Percentiles rank a stretch among this genome's conserved stretches.
Evolutionary conservation across 2,329 filamentous ascomycete genomes (phyloP).

Genomic region (Aurifilum marmelostoma): DNA sequence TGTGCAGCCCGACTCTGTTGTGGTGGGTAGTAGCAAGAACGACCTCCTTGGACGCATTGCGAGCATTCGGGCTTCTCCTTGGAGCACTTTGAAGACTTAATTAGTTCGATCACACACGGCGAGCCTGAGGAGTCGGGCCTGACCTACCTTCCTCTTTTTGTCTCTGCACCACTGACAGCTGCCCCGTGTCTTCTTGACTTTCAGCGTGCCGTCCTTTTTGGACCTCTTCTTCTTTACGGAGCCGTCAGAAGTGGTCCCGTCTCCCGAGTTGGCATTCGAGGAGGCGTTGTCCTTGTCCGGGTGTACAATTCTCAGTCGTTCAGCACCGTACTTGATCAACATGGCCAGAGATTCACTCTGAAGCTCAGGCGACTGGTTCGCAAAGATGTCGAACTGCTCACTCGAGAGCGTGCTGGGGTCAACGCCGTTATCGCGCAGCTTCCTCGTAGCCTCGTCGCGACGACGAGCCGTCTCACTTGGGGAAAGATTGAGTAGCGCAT

Average conservation of each 20-base stretch:
- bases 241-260: conserved; percentile 29
- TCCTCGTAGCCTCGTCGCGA: conserved; percentile 50
- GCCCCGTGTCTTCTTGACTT: conserved; percentile 38
- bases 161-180: conserved; percentile 40
- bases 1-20: conserved; percentile 13
- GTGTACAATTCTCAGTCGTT: conserved; percentile 60
- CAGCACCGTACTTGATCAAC: conserved; percentile 61
- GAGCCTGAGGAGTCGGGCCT: not conserved
- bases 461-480: conserved; percentile 55
- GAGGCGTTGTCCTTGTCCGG: conserved; percentile 44
- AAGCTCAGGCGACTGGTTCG: conserved; percentile 60
- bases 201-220: conserved; percentile 34
- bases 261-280: conserved; percentile 29
- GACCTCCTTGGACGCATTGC: conserved; percentile 32
- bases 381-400: conserved; percentile 63
- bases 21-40: conserved; percentile 28
- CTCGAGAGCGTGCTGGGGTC: conserved; percentile 54
- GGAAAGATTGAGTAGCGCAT: conserved; percentile 45
- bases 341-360: conserved; percentile 59
- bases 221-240: conserved; percentile 36
- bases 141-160: conserved; percentile 36
- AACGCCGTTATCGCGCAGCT: conserved; percentile 52
- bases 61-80: conserved; percentile 42
- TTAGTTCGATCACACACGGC: not conserved
- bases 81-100: conserved; percentile 33